A percentile compares a stretch with the other conserved stretches of the same genome.
Evolutionary conservation across 148 eudicot genomes (phyloP).

Genomic region (Talinum fruticosum): DNA sequence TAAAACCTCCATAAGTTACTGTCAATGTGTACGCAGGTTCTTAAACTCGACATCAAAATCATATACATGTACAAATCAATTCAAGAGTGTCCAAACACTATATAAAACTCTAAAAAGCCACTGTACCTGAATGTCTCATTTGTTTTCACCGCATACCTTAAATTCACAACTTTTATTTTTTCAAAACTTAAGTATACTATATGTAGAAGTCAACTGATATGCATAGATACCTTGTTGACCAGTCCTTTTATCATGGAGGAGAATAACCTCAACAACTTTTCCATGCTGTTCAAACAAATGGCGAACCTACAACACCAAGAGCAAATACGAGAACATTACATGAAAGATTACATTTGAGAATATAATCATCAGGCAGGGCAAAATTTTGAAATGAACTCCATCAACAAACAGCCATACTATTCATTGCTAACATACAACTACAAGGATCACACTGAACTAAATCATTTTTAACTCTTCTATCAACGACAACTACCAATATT

Average conservation of each 20-base stretch:
- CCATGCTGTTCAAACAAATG: constrained; percentile 60
- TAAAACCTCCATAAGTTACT: not conserved
- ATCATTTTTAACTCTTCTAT: not conserved
- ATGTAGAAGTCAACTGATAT: not conserved
- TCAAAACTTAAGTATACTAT: not conserved
- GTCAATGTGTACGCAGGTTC: not conserved
- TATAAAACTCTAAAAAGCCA: not conserved
- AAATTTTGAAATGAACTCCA: not conserved
- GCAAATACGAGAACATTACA: constrained; percentile 1
- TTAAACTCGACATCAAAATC: not conserved
- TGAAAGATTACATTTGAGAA: constrained; percentile 5
- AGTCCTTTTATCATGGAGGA: constrained; percentile 47
- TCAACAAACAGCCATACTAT: not conserved
- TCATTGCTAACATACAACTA: not conserved
- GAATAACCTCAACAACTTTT: constrained; percentile 58
- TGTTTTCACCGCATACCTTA: not conserved
- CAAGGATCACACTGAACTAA: not conserved
- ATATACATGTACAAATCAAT: not conserved
- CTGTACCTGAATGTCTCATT: not conserved
- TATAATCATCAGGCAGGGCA: not conserved
- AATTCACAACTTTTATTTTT: not conserved
- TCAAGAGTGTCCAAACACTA: not conserved
- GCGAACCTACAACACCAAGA: constrained; percentile 33
- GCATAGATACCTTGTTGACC: constrained; percentile 50
- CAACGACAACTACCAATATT: not conserved